A percentile compares a stretch with the other conserved stretches of the same genome.
phyloP scores from a whole-genome alignment of 2,329 filamentous ascomycete species.

The Alternaria ventricosa region DNA sequence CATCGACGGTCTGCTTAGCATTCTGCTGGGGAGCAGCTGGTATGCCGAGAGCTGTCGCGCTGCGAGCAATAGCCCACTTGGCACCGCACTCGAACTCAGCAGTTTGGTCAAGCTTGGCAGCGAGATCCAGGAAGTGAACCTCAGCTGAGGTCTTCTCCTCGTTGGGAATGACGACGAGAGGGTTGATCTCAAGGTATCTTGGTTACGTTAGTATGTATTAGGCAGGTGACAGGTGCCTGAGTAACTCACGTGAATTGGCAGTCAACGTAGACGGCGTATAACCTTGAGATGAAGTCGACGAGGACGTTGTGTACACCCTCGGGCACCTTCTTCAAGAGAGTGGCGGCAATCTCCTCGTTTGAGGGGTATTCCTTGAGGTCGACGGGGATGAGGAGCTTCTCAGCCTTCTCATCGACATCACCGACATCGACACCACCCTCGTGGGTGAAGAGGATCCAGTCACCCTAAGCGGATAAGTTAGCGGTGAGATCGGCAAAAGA shows the following conservation, averaged over 20 bases:
- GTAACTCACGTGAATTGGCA: slow-evolving; percentile 84
- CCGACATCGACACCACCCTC: slow-evolving; percentile 99
- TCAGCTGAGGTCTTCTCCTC: slow-evolving; percentile 87
- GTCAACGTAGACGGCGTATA: slow-evolving; percentile 99
- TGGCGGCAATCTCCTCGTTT: slow-evolving; percentile 87
- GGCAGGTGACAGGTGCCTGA: background rate
- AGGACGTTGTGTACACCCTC: slow-evolving; percentile 96
- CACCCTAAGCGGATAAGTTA: slow-evolving; percentile 69
- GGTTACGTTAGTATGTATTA: slow-evolving; percentile 22
- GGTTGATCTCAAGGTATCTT: slow-evolving; percentile 98
- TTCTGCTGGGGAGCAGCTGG: slow-evolving; percentile 66
- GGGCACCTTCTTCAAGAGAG: slow-evolving; percentile 91
- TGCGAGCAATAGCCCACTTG: slow-evolving; percentile 97
- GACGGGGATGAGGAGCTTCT: slow-evolving; percentile 97
- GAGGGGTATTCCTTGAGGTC: slow-evolving; percentile 94
- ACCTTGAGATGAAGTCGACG: slow-evolving; percentile 97
- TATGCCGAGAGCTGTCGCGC: slow-evolving; percentile 85
- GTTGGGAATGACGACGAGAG: slow-evolving; percentile 96
- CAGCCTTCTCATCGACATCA: slow-evolving; percentile 97
- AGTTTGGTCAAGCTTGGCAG: slow-evolving; percentile 98
- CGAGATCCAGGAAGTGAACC: slow-evolving; percentile 97
- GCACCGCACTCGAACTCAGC: slow-evolving; percentile 99
- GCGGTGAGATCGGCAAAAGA: slow-evolving; percentile 34
- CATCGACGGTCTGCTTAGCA: slow-evolving; percentile 89
- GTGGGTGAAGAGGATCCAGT: slow-evolving; percentile 99